A percentile compares a stretch with the other conserved stretches of the same genome.
Evolutionary conservation across 2,329 filamentous ascomycete species (phyloP).

Genomic region (Aspergillus sp.): DNA sequence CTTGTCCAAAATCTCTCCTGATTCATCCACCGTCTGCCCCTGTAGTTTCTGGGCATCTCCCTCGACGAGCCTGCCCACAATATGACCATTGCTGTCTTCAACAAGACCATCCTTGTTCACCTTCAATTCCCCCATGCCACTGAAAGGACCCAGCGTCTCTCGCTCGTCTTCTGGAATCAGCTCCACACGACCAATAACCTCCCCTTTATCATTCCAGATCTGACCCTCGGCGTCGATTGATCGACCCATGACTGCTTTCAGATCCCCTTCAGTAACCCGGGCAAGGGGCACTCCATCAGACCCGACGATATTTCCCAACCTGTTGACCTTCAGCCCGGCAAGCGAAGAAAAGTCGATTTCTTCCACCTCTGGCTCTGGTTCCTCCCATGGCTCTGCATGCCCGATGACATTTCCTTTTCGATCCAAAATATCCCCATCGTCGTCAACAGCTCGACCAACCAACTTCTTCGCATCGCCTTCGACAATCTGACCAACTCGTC

Average conservation of each 20-base stretch:
- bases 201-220: constrained; percentile 50
- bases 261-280: constrained; percentile 53
- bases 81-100: constrained; percentile 72
- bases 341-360: constrained; percentile 49
- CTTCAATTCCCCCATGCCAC: constrained; percentile 52
- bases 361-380: constrained; percentile 44
- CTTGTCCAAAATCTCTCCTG: constrained; percentile 76
- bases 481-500: constrained; percentile 46
- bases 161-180: constrained; percentile 55
- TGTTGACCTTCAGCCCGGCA: constrained; percentile 52
- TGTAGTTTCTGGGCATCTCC: constrained; percentile 69
- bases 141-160: constrained; percentile 55
- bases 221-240: constrained; percentile 51
- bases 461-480: constrained; percentile 59
- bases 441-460: constrained; percentile 55
- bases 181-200: constrained; percentile 54
- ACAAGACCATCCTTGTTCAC: constrained; percentile 57
- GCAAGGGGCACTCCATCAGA: constrained; percentile 51
- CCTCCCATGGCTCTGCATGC: constrained; percentile 47
- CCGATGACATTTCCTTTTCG: constrained; percentile 59
- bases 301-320: constrained; percentile 54
- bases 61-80: constrained; percentile 66
- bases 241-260: constrained; percentile 52
- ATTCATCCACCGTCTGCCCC: constrained; percentile 66
- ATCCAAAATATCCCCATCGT: constrained; percentile 60